Conservation (phyloP, 768 basidiomycete genomes). For the Paxillus ammoniavirescens region DNA sequence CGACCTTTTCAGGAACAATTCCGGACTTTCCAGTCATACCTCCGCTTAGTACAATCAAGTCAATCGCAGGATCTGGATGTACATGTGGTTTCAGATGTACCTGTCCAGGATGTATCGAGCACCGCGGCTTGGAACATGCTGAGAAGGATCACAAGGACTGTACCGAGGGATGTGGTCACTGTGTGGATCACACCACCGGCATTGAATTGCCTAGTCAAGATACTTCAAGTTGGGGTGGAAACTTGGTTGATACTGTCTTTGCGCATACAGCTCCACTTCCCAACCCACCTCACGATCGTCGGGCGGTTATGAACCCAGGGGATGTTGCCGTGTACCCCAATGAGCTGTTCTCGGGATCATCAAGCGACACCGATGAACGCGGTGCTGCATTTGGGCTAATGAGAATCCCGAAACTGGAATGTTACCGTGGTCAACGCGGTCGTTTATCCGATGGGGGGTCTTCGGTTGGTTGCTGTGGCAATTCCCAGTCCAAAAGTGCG, state of each 20-base stretch:
- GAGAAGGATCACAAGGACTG: slow-evolving; percentile 38
- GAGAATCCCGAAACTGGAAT: slow-evolving; percentile 63
- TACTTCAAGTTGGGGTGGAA: slow-evolving; percentile 15
- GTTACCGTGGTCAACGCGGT: slow-evolving; percentile 60
- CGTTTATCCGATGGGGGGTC: slow-evolving; percentile 49
- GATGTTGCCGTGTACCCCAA: slow-evolving; percentile 47
- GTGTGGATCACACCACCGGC: slow-evolving; percentile 52
- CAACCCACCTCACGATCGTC: slow-evolving; percentile 46
- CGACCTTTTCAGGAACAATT: slow-evolving; percentile 15
- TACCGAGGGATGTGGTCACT: slow-evolving; percentile 56
- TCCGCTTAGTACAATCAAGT: slow-evolving; percentile 54
- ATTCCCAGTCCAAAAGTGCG: background rate
- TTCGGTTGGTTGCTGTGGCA: slow-evolving; percentile 53
- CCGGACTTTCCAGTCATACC: slow-evolving; percentile 59
- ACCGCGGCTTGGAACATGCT: slow-evolving; percentile 54
- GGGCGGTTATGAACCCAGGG: slow-evolving; percentile 46
- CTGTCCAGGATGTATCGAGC: slow-evolving; percentile 73
- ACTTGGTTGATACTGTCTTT: slow-evolving; percentile 61
- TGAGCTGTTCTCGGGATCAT: slow-evolving; percentile 34
- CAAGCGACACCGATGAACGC: slow-evolving; percentile 36
- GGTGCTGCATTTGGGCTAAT: slow-evolving; percentile 48
- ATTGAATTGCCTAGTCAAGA: slow-evolving; percentile 40
- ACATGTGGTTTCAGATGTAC: slow-evolving; percentile 67
- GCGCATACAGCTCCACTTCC: slow-evolving; percentile 70
- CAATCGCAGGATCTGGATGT: slow-evolving; percentile 67